Evolutionary conservation across 2,329 filamentous ascomycete genomes (phyloP).

Genomic region (Neobulgaria alba): DNA sequence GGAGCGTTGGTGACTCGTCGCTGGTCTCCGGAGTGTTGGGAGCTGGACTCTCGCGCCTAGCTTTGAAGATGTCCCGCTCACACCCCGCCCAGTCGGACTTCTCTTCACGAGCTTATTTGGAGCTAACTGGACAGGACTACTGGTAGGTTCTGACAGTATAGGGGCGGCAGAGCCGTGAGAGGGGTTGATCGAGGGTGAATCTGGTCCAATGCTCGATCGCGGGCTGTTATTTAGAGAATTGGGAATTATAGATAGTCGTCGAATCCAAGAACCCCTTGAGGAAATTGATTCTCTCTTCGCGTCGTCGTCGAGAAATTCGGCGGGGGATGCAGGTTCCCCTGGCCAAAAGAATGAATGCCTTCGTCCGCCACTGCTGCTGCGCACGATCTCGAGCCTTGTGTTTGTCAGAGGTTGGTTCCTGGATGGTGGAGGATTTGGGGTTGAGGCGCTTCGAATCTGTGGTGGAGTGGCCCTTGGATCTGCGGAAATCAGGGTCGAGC

Average conservation of each 20-base stretch:
- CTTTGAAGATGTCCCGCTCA: constrained; percentile 35
- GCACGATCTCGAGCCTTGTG: constrained; percentile 17
- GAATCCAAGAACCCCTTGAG: constrained; percentile 63
- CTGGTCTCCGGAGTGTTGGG: constrained; percentile 60
- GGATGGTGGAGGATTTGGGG: constrained; percentile 14
- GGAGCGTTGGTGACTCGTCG: constrained; percentile 71
- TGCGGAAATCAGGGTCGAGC: constrained; percentile 22
- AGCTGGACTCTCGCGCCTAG: constrained; percentile 51
- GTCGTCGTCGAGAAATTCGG: constrained; percentile 17
- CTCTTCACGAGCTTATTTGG: constrained; percentile 76
- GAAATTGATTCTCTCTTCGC: constrained; percentile 45
- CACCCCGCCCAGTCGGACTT: constrained; percentile 45
- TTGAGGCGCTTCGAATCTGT: constrained; percentile 8
- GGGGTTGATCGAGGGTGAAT: constrained; percentile 56
- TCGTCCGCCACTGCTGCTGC: constrained; percentile 16
- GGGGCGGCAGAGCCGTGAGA: constrained; percentile 60
- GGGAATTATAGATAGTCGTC: constrained; percentile 54
- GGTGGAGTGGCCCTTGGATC: constrained; percentile 10
- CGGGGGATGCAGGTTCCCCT: constrained; percentile 18
- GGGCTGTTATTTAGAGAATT: constrained; percentile 55
- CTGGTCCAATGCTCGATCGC: constrained; percentile 55
- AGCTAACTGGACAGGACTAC: constrained; percentile 37
- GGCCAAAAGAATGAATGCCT: constrained; percentile 19
- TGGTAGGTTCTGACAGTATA: constrained; percentile 38
- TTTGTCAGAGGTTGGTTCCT: constrained; percentile 11